phyloP scores from a whole-genome alignment of 2,329 filamentous ascomycete species.

The Fusarium mexicanum region DNA sequence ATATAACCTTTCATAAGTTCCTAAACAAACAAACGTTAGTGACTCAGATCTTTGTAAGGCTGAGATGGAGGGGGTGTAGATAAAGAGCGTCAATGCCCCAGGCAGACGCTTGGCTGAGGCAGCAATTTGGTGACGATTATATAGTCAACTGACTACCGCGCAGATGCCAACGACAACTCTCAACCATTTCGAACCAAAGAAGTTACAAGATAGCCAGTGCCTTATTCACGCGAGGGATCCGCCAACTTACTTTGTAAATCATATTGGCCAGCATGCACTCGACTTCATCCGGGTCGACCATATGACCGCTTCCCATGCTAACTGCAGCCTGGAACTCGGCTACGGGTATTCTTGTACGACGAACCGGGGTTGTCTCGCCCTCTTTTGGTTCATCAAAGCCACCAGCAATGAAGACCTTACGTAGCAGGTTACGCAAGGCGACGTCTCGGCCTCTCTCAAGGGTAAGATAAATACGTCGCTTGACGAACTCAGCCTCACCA shows the following conservation, averaged over 20 bases:
- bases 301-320: conserved; percentile 73
- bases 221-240: conserved; percentile 1
- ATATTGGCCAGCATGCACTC: conserved; percentile 95
- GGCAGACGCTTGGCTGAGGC: conserved; percentile 36
- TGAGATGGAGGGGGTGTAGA: conserved; percentile 33
- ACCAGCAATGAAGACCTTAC: conserved; percentile 88
- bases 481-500: conserved; percentile 93
- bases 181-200: neutral
- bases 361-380: conserved; percentile 67
- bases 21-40: conserved; percentile 58
- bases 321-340: conserved; percentile 87
- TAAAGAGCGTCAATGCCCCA: conserved; percentile 35
- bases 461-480: conserved; percentile 91
- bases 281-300: conserved; percentile 88
- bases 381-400: conserved; percentile 84
- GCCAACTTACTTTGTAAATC: conserved; percentile 87
- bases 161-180: conserved; percentile 10
- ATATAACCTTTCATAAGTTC: conserved; percentile 99
- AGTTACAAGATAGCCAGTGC: conserved; percentile 11
- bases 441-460: conserved; percentile 93
- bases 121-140: conserved; percentile 40
- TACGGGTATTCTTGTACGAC: conserved; percentile 82
- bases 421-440: conserved; percentile 86
- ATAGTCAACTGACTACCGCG: conserved; percentile 39
- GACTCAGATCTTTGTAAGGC: conserved; percentile 45